A percentile compares a stretch with the other conserved stretches of the same genome.
phyloP scores from a whole-genome alignment of 495 filamentous ascomycete genomes.

The Hyaloscypha finlandica region DNA sequence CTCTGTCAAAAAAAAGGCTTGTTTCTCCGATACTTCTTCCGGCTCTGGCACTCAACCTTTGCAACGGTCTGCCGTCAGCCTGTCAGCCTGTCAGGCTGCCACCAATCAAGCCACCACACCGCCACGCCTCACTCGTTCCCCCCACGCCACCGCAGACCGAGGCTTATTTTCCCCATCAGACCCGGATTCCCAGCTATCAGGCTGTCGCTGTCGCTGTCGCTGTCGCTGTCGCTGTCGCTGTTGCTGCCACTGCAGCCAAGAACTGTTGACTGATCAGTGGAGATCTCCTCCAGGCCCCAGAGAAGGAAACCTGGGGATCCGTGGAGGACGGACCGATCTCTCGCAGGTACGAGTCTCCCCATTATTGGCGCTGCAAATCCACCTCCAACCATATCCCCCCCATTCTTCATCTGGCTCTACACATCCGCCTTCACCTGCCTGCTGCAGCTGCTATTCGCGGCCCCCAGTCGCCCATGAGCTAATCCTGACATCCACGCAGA shows the following conservation, averaged over 20 bases:
- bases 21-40: background rate
- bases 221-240: background rate
- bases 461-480: background rate
- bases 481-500: slow-evolving; percentile 12
- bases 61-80: background rate
- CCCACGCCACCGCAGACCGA: background rate
- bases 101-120: background rate
- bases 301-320: slow-evolving; percentile 9
- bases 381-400: background rate
- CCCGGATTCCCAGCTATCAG: background rate
- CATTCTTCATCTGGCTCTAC: background rate
- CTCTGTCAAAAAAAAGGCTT: background rate
- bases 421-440: background rate
- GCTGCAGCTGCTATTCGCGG: slow-evolving; percentile 1
- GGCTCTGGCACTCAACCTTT: background rate
- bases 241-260: background rate
- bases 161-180: background rate
- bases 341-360: background rate
- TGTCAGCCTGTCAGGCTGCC: too few species aligned
- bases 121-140: background rate
- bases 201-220: background rate
- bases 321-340: slow-evolving; percentile 19
- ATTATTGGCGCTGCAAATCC: slow-evolving; percentile 7
- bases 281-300: background rate
- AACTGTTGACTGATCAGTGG: background rate